Percentiles rank a stretch among this genome's conserved stretches.
Conservation (phyloP, 1,284 basidiomycete species). For the Heterobasidion irregulare region DNA sequence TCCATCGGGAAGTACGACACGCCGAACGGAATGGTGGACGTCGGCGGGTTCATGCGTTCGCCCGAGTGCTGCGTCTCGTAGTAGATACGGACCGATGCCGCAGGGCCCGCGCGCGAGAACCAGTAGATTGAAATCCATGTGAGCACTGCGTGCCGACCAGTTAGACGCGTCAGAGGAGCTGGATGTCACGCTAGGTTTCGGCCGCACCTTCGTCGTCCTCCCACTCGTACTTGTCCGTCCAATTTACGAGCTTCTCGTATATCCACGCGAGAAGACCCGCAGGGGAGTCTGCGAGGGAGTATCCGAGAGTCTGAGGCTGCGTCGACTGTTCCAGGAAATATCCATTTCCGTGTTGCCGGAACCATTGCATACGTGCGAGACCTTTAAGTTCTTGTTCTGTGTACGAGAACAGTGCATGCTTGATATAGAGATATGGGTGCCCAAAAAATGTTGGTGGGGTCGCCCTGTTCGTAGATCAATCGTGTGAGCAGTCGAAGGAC, state of each 20-base stretch:
- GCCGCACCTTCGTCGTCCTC: slow-evolving; percentile 37
- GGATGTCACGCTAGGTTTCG: not conserved
- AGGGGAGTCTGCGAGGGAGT: slow-evolving; percentile 49
- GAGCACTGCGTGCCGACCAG: slow-evolving; percentile 27
- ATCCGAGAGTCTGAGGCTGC: slow-evolving; percentile 51
- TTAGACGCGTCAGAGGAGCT: not conserved
- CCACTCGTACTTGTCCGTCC: slow-evolving; percentile 45
- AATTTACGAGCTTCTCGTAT: slow-evolving; percentile 46
- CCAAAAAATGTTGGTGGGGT: not conserved
- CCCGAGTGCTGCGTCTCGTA: slow-evolving; percentile 25
- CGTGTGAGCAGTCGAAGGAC: not conserved
- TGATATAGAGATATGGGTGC: not conserved
- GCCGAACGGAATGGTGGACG: slow-evolving; percentile 34
- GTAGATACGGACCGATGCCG: slow-evolving; percentile 47
- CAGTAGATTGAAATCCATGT: slow-evolving; percentile 53
- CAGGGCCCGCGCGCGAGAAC: slow-evolving; percentile 48
- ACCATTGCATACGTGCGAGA: slow-evolving; percentile 24
- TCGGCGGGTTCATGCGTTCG: not conserved
- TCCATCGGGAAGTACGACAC: slow-evolving; percentile 43
- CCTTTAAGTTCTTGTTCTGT: slow-evolving; percentile 28
- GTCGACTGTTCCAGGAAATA: slow-evolving; percentile 37
- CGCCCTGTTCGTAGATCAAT: not conserved
- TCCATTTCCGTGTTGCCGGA: slow-evolving; percentile 24
- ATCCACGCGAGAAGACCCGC: slow-evolving; percentile 51
- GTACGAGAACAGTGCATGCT: slow-evolving; percentile 18